Conservation (phyloP, 371 early-diverging fungal species). For the Zychaea mexicana region DNA sequence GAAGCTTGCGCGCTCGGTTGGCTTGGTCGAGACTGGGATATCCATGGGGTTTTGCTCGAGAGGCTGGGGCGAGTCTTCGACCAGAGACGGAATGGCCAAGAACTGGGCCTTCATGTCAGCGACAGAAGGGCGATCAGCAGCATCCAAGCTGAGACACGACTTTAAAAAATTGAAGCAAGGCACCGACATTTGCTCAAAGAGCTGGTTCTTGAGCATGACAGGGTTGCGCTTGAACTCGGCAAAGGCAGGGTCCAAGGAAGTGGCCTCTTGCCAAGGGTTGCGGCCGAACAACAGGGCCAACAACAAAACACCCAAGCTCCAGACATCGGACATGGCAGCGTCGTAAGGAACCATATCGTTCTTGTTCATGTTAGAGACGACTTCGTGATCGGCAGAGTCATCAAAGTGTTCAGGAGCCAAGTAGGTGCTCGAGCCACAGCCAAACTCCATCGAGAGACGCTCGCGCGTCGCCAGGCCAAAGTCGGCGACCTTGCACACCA, state of each 20-base stretch:
- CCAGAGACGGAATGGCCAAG: constrained; percentile 11
- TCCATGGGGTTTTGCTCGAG: constrained; percentile 15
- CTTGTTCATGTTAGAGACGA: constrained; percentile 18
- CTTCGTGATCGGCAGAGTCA: constrained; percentile 25
- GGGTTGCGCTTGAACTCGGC: constrained; percentile 52
- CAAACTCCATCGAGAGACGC: constrained; percentile 68
- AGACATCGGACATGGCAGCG: constrained; percentile 73
- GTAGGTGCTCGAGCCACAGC: constrained; percentile 77
- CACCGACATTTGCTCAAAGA: constrained; percentile 51
- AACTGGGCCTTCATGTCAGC: constrained; percentile 28
- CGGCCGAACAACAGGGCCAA: constrained; percentile 75
- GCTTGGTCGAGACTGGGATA: constrained; percentile 23
- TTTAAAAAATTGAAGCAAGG: constrained; percentile 33
- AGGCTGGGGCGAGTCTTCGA: constrained; percentile 12
- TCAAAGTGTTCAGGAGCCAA: constrained; percentile 64
- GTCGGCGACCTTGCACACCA: constrained; percentile 74
- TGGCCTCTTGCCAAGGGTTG: constrained; percentile 80
- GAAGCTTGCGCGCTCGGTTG: constrained; percentile 26
- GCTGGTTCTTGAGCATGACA: constrained; percentile 33
- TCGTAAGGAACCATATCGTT: constrained; percentile 49
- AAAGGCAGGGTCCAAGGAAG: constrained; percentile 52
- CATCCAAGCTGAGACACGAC: constrained; percentile 23
- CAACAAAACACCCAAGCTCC: constrained; percentile 79
- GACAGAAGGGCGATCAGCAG: constrained; percentile 29
- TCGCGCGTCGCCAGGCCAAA: constrained; percentile 83